Evolutionary conservation across 1,139 yeast genomes (phyloP), one percentile per base, ranked within the genome.

Genomic region (Yamadazyma dendronema): DNA sequence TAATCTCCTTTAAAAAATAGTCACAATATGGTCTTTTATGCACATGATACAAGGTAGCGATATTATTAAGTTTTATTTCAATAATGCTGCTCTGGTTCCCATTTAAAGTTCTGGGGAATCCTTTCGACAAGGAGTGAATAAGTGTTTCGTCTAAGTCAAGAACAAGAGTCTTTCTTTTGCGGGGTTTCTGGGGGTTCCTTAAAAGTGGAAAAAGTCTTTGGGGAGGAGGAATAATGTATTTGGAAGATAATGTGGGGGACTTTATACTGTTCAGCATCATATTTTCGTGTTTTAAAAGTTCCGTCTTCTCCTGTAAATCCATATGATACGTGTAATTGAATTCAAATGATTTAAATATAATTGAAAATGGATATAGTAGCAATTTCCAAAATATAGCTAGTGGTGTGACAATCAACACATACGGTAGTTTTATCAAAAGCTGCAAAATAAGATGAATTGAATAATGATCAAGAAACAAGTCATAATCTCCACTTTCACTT

Each of bases 1-100:
- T 69, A 11, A 89, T 94, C 43, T 82, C 84, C 41, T 78, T 71
- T 22, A 92, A 67, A 54, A 92, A 92, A 47, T 78, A 77, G 57
- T 88, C 96, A 55, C 97, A 92, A 54, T 73, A 84, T 0, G 98
- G 98, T 41, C 98, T 72, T 57, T 90, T 92, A 54, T 88, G 87
- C 15, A 92, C 96, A 56, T 85, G 85, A 60, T 92, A 92, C 19
- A 92, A 67, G 2, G 96, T 82, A 2, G 96, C 82, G 31, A 79
- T 61, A 43, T 74, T 70, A 46, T 76, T 75, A 36, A 89, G 72
- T 50, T 80, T 84, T 42, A 92, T 90, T 62, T 92, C 97, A 36
- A 92, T 86, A 76, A 89, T 82, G 52, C 83, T 88, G 8, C 79
- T 65, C 43, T 77, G 72, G 30, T 74, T 62, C 6, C 85, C 81